A percentile compares a stretch with the other conserved stretches of the same genome.
Evolutionary conservation across 352 stramenopile species (phyloP).

Genomic region (Pythium diclinum): DNA sequence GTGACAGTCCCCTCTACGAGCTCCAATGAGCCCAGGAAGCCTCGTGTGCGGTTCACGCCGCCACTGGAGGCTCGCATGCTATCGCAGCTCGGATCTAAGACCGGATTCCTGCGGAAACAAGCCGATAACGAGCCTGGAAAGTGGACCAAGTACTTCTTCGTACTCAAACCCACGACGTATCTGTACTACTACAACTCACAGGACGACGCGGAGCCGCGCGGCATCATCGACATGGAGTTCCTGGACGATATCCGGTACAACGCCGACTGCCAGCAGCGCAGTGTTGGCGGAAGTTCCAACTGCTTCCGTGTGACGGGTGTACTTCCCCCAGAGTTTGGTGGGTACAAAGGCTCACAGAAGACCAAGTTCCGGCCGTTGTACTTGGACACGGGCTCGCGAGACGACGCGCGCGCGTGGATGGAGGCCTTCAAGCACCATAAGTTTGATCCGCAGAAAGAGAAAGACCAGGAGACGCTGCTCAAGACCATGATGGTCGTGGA

Average conservation of each 20-base stretch:
- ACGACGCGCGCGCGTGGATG: slow-evolving; percentile 67
- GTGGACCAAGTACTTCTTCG: slow-evolving; percentile 84
- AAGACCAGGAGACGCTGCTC: slow-evolving; percentile 37
- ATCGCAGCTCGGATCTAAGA: slow-evolving; percentile 47
- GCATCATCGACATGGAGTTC: slow-evolving; percentile 80
- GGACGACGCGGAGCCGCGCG: slow-evolving; percentile 58
- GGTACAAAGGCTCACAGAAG: slow-evolving; percentile 7
- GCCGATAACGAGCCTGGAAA: slow-evolving; percentile 72
- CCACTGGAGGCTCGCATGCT: slow-evolving; percentile 44
- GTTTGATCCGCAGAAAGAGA: slow-evolving; percentile 51
- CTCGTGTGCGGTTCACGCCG: slow-evolving; percentile 55
- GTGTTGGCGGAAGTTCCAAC: slow-evolving; percentile 52
- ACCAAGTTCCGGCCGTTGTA: slow-evolving; percentile 63
- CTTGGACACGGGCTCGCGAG: slow-evolving; percentile 50
- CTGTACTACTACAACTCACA: slow-evolving; percentile 83
- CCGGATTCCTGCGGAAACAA: slow-evolving; percentile 69
- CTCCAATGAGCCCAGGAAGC: slow-evolving; percentile 29
- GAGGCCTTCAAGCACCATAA: slow-evolving; percentile 61
- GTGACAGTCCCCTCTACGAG: neutral
- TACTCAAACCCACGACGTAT: slow-evolving; percentile 66
- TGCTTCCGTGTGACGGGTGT: slow-evolving; percentile 75
- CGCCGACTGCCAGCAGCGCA: slow-evolving; percentile 69
- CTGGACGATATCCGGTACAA: slow-evolving; percentile 74
- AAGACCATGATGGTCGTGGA: slow-evolving; percentile 40
- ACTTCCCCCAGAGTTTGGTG: slow-evolving; percentile 36